Evolutionary conservation across 1,284 basidiomycete genomes (phyloP).

Genomic region (Irpex sp.): DNA sequence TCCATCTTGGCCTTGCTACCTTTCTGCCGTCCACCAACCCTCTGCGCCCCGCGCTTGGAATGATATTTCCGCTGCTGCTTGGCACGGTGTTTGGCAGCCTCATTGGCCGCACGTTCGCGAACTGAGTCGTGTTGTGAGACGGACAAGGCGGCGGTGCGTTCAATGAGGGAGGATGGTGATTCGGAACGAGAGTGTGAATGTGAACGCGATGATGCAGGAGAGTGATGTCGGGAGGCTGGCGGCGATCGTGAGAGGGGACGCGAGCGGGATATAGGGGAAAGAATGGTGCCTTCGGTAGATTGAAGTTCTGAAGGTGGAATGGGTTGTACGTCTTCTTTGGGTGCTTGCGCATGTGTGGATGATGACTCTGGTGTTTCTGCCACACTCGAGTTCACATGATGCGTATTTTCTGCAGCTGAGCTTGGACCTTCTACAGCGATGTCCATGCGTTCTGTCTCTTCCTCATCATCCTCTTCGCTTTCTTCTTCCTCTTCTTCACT

Average conservation of each 20-base stretch:
- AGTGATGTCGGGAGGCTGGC: conserved; percentile 20
- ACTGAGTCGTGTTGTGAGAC: conserved; percentile 27
- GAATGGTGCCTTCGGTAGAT: conserved; percentile 14
- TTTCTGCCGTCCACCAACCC: conserved; percentile 62
- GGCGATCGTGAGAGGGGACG: conserved; percentile 22
- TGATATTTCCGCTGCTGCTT: conserved; percentile 72
- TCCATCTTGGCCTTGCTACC: conserved; percentile 87
- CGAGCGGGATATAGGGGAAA: conserved; percentile 13
- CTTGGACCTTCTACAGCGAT: background rate
- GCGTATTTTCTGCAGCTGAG: background rate
- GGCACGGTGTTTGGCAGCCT: conserved; percentile 59
- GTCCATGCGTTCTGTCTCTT: conserved; percentile 32
- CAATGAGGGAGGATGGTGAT: conserved; percentile 20
- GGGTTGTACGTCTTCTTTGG: background rate
- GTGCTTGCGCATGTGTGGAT: background rate
- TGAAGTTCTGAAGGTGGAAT: background rate
- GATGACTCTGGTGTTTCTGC: too few species aligned
- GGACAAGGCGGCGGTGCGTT: conserved; percentile 20
- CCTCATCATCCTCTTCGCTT: conserved; percentile 28
- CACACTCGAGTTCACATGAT: too few species aligned
- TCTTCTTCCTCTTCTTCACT: conserved; percentile 32
- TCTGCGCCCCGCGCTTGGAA: conserved; percentile 59
- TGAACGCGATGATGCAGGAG: conserved; percentile 13
- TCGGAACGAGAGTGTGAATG: conserved; percentile 17
- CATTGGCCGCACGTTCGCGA: conserved; percentile 58